phyloP scores from a whole-genome alignment of 2,329 filamentous ascomycete genomes.

The Pyrenophora seminiperda region DNA sequence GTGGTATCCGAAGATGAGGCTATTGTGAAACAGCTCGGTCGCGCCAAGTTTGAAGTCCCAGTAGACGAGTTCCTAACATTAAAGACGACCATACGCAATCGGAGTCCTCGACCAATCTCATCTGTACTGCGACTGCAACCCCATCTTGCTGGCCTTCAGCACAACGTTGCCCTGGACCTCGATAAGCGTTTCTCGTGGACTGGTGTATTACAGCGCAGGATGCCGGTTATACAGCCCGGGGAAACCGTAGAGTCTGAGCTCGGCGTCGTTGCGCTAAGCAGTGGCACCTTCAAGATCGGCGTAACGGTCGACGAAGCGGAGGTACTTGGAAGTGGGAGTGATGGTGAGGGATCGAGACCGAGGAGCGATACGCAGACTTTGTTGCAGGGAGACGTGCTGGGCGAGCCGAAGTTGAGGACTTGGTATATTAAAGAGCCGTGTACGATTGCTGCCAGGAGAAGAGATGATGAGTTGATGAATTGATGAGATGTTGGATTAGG shows the following conservation, averaged over 20 bases:
- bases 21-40: slow-evolving; percentile 48
- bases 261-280: slow-evolving; percentile 75
- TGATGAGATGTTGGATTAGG: too few relatives aligned
- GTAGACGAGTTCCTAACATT: slow-evolving; percentile 72
- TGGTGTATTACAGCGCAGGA: slow-evolving; percentile 76
- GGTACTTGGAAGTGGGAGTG: slow-evolving; percentile 45
- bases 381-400: slow-evolving; percentile 37
- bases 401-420: slow-evolving; percentile 48
- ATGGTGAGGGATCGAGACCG: slow-evolving; percentile 20
- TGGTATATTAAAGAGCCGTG: slow-evolving; percentile 55
- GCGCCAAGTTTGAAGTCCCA: slow-evolving; percentile 54
- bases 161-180: slow-evolving; percentile 76
- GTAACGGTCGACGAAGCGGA: slow-evolving; percentile 81
- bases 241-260: slow-evolving; percentile 66
- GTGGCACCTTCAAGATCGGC: slow-evolving; percentile 81
- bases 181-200: slow-evolving; percentile 84
- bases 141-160: slow-evolving; percentile 72
- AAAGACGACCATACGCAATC: slow-evolving; percentile 74
- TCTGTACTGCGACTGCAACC: slow-evolving; percentile 79
- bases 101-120: slow-evolving; percentile 68
- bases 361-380: slow-evolving; percentile 35
- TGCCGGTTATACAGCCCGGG: slow-evolving; percentile 67
- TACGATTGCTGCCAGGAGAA: slow-evolving; percentile 48
- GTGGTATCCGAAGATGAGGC: slow-evolving; percentile 11
- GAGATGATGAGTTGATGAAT: neutral